Conservation (phyloP, 441 rosid genomes). For the Gossypium lobatum region DNA sequence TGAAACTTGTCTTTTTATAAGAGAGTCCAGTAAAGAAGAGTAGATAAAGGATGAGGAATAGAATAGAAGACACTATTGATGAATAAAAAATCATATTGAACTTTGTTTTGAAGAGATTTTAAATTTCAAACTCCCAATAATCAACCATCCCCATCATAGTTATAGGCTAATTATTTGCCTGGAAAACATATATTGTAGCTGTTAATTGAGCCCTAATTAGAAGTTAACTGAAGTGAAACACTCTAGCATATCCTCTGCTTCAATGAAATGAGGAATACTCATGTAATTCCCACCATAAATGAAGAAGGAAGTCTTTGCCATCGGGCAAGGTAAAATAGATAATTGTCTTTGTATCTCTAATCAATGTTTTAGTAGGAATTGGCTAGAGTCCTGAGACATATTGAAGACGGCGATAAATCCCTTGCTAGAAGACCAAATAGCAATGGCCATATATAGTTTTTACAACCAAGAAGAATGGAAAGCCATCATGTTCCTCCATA, state of each 20-base stretch:
- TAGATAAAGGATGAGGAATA: background rate
- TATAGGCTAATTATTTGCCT: background rate
- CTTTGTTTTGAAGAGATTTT: background rate
- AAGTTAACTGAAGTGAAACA: constrained; percentile 1
- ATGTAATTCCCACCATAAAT: background rate
- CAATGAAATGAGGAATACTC: background rate
- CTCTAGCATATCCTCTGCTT: background rate
- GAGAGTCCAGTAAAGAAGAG: background rate
- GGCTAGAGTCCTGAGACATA: background rate
- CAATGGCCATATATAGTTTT: background rate
- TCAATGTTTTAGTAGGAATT: background rate
- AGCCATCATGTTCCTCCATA: background rate
- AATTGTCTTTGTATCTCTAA: background rate
- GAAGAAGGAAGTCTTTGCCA: background rate
- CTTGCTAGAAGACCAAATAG: background rate
- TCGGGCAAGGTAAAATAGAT: background rate
- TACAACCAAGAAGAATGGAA: background rate
- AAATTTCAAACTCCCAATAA: background rate
- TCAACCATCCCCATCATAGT: background rate
- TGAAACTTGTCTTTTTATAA: background rate
- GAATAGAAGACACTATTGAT: background rate
- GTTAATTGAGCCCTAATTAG: background rate
- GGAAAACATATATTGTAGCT: background rate
- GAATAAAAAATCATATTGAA: background rate
- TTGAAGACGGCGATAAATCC: background rate